Conservation (phyloP, 2,329 filamentous ascomycete genomes). For the Mycogone perniciosa region DNA sequence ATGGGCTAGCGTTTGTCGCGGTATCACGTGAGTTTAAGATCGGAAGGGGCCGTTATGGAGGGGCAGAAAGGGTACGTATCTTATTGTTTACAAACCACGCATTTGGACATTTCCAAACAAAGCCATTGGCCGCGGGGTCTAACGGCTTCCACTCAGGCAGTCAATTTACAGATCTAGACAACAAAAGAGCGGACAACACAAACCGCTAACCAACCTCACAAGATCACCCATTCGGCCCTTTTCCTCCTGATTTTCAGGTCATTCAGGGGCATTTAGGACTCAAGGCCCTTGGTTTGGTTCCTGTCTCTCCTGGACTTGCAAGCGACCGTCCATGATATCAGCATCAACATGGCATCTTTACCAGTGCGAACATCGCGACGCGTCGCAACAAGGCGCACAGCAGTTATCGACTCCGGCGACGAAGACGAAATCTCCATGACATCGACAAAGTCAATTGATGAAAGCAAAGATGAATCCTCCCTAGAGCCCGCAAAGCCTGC, state of each 20-base stretch:
- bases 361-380: conserved; percentile 34
- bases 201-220: neutral
- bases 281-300: neutral
- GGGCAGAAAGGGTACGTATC: conserved; percentile 9
- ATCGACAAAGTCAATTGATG: conserved; percentile 43
- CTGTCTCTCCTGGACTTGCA: conserved; percentile 5
- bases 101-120: conserved; percentile 36
- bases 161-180: conserved; percentile 4
- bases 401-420: conserved; percentile 75
- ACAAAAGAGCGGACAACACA: neutral
- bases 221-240: neutral
- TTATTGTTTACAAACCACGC: conserved; percentile 36
- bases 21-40: conserved; percentile 16
- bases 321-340: conserved; percentile 9
- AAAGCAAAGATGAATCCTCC: conserved; percentile 71
- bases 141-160: conserved; percentile 2
- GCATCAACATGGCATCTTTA: conserved; percentile 26
- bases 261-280: neutral
- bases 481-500: conserved; percentile 59
- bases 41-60: neutral
- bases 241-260: conserved; percentile 5
- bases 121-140: conserved; percentile 15
- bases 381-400: conserved; percentile 57
- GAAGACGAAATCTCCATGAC: conserved; percentile 57
- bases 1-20: conserved; percentile 11